These are phyloP conservation scores for Mycena sanguinolenta DNA, from an alignment of 768 basidiomycete species.

Conservation along the genomic window DNA sequence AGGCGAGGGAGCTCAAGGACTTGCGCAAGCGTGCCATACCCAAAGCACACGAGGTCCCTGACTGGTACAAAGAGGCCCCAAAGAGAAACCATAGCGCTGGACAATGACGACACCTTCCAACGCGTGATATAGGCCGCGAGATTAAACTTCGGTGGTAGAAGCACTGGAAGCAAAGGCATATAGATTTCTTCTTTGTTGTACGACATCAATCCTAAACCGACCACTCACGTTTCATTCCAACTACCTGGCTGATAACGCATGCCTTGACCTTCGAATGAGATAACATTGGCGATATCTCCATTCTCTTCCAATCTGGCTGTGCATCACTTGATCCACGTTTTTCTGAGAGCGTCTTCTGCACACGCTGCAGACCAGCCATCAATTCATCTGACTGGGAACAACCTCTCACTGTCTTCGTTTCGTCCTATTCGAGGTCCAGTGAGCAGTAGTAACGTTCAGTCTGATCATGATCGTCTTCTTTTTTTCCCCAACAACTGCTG, in stretches of 20 bases:
- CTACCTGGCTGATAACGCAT: not conserved
- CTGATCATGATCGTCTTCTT: too few relatives aligned
- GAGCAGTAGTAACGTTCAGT: too few relatives aligned
- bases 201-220: too few relatives aligned
- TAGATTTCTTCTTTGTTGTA: not conserved
- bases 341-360: not conserved
- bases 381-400: too few relatives aligned
- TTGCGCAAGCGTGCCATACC: slow-evolving; percentile 74
- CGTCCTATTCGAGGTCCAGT: too few relatives aligned
- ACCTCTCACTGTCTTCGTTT: too few relatives aligned
- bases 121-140: not conserved
- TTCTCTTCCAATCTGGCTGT: not conserved
- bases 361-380: too few relatives aligned
- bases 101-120: slow-evolving; percentile 1
- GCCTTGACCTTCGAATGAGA: not conserved
- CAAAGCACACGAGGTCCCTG: slow-evolving; percentile 78
- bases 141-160: not conserved
- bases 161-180: not conserved
- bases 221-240: not conserved
- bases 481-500: too few relatives aligned
- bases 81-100: slow-evolving; percentile 56
- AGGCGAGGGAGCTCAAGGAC: slow-evolving; percentile 73
- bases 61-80: slow-evolving; percentile 82
- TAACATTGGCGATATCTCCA: not conserved
- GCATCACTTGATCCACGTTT: slow-evolving; percentile 6